phyloP scores from a whole-genome alignment of 2,329 filamentous ascomycete genomes.

The Pseudogymnoascus verrucosus region DNA sequence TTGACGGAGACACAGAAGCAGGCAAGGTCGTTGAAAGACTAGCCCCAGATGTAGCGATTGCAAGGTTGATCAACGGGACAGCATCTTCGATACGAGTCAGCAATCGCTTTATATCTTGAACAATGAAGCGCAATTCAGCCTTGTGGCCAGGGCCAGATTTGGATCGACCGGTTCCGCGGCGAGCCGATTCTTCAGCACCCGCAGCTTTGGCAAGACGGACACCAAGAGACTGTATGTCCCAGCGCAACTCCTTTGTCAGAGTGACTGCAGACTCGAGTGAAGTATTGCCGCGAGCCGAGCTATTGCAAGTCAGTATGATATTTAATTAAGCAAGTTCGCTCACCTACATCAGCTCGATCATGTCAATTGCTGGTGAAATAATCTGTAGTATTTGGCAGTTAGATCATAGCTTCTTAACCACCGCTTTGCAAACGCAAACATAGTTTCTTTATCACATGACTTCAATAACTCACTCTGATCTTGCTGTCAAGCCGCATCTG shows the following conservation, averaged over 20 bases:
- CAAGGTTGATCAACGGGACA: conserved; percentile 84
- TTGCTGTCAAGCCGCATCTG: conserved; percentile 74
- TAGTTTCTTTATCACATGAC: neutral
- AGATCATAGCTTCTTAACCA: neutral
- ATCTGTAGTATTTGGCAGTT: conserved; percentile 43
- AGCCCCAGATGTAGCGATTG: conserved; percentile 88
- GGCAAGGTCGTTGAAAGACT: conserved; percentile 74
- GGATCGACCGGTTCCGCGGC: conserved; percentile 35
- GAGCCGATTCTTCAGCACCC: conserved; percentile 47
- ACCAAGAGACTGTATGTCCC: conserved; percentile 74
- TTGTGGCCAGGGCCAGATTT: conserved; percentile 49
- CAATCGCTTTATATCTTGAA: conserved; percentile 66
- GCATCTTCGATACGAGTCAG: conserved; percentile 79
- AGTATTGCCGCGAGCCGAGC: conserved; percentile 65
- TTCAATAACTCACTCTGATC: conserved; percentile 56
- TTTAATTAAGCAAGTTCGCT: conserved; percentile 41
- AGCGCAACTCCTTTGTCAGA: conserved; percentile 73
- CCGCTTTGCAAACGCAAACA: neutral
- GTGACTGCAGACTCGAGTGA: conserved; percentile 77
- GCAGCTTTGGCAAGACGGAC: conserved; percentile 65
- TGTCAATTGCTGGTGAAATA: conserved; percentile 81
- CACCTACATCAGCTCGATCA: conserved; percentile 79
- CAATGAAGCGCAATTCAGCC: conserved; percentile 59
- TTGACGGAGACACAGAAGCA: conserved; percentile 77
- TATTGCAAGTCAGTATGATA: conserved; percentile 24